phyloP scores from a whole-genome alignment of 768 basidiomycete genomes.

The Amanita subjunquillea region DNA sequence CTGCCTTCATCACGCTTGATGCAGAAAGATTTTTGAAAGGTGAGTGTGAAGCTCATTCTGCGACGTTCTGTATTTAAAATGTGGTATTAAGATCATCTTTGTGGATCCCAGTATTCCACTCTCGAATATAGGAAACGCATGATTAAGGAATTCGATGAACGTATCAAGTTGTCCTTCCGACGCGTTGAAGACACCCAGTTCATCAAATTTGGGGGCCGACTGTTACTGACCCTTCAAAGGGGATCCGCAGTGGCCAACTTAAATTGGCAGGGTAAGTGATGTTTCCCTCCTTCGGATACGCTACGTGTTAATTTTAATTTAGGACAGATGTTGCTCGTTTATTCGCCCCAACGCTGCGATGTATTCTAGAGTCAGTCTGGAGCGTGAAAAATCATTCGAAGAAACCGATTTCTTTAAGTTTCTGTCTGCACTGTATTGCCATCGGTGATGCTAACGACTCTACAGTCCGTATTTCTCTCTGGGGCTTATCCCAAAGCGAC shows the following conservation, averaged over 20 bases:
- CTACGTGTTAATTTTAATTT: not conserved
- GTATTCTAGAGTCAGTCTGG: slow-evolving; percentile 5
- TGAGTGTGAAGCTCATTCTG: slow-evolving; percentile 7
- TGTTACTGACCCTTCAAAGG: slow-evolving; percentile 12
- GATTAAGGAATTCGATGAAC: slow-evolving; percentile 25
- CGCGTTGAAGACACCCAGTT: slow-evolving; percentile 22
- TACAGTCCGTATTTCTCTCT: slow-evolving; percentile 18
- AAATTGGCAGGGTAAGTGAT: slow-evolving; percentile 19
- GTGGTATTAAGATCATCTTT: slow-evolving; percentile 19
- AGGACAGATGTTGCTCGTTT: slow-evolving; percentile 11
- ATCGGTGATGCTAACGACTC: not conserved
- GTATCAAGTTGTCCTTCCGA: slow-evolving; percentile 28
- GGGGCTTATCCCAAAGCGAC: too few relatives aligned
- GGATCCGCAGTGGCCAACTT: slow-evolving; percentile 29
- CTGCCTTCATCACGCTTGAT: slow-evolving; percentile 27
- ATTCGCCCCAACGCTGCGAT: slow-evolving; percentile 11
- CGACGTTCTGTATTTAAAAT: not conserved
- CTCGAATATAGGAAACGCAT: slow-evolving; percentile 27
- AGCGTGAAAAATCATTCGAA: not conserved
- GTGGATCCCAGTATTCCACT: slow-evolving; percentile 10
- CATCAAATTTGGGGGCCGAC: slow-evolving; percentile 34
- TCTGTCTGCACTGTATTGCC: too few relatives aligned
- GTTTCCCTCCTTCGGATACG: not conserved
- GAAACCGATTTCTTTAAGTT: not conserved
- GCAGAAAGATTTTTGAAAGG: slow-evolving; percentile 22